A percentile compares a stretch with the other conserved stretches of the same genome.
phyloP scores from a whole-genome alignment of 768 basidiomycete species.

The Leccinum uliginosum region DNA sequence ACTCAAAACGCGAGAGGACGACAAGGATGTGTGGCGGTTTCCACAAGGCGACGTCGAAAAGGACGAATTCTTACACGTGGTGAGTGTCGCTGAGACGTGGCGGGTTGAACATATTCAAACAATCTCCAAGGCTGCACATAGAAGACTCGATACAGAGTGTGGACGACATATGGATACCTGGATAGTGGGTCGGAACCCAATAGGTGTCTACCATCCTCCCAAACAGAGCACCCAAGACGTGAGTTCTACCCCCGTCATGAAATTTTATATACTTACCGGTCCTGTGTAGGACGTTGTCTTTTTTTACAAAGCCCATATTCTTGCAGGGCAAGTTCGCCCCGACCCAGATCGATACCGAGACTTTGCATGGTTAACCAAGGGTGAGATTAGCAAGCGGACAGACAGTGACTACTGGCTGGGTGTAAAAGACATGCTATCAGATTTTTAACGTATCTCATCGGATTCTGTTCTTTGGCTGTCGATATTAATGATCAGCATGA shows the following conservation, averaged over 20 bases:
- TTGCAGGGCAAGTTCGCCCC: conserved; percentile 79
- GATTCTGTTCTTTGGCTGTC: background rate
- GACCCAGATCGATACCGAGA: conserved; percentile 52
- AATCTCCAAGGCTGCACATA: conserved; percentile 59
- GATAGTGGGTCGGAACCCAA: conserved; percentile 87
- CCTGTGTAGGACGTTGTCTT: conserved; percentile 63
- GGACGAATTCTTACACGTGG: conserved; percentile 76
- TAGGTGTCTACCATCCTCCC: conserved; percentile 67
- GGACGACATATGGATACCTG: conserved; percentile 88
- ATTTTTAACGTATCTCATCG: conserved; percentile 31
- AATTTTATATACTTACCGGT: conserved; percentile 1
- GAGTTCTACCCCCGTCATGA: conserved; percentile 1
- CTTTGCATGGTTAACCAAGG: conserved; percentile 93
- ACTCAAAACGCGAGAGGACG: conserved; percentile 46
- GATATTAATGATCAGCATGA: background rate
- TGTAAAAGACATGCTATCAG: conserved; percentile 78
- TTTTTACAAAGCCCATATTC: conserved; percentile 91
- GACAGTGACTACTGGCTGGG: conserved; percentile 68
- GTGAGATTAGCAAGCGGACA: conserved; percentile 78
- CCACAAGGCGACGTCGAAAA: conserved; percentile 62
- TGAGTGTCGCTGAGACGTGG: conserved; percentile 27
- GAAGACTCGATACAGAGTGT: conserved; percentile 65
- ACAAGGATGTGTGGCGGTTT: conserved; percentile 70
- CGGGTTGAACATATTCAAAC: background rate
- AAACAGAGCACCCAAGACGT: conserved; percentile 37